Evolutionary conservation across 1,284 basidiomycete species (phyloP).

Genomic region (Fistulina hepatica): DNA sequence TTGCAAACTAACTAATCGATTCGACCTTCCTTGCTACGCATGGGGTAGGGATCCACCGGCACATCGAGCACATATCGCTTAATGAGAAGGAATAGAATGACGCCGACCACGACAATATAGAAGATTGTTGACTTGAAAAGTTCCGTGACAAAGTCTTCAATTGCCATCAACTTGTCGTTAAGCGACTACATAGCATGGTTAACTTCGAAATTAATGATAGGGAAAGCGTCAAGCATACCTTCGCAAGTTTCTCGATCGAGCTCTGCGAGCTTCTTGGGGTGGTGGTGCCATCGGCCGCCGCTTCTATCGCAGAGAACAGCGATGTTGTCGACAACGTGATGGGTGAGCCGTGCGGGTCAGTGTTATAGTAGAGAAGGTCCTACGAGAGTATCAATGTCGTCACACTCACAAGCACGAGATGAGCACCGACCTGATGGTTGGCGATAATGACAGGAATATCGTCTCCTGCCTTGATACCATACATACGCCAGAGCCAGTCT

Average conservation of each 20-base stretch:
- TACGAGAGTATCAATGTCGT: conserved; percentile 25
- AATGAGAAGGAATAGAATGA: too few relatives aligned
- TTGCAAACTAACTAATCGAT: too few relatives aligned
- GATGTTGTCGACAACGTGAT: conserved; percentile 46
- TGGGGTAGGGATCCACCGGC: too few relatives aligned
- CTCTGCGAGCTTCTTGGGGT: conserved; percentile 60
- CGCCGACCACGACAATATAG: too few relatives aligned
- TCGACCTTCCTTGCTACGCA: too few relatives aligned
- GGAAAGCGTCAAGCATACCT: conserved; percentile 33
- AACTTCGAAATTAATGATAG: too few relatives aligned
- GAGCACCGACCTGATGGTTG: conserved; percentile 58
- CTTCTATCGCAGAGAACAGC: conserved; percentile 65
- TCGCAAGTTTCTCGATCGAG: conserved; percentile 50
- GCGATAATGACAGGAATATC: conserved; percentile 60
- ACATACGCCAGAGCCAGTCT: conserved; percentile 83
- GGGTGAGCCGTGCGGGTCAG: conserved; percentile 36
- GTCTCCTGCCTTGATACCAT: conserved; percentile 44
- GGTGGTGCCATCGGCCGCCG: conserved; percentile 46
- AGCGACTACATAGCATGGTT: too few relatives aligned
- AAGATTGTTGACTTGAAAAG: too few relatives aligned
- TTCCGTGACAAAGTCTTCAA: too few relatives aligned
- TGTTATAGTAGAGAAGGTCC: conserved; percentile 60
- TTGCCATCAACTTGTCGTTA: too few relatives aligned
- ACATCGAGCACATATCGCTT: too few relatives aligned
- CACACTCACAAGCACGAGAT: conserved; percentile 10